Evolutionary conservation across 2,329 filamentous ascomycete genomes (phyloP).

Genomic region (Colletotrichum salicis): DNA sequence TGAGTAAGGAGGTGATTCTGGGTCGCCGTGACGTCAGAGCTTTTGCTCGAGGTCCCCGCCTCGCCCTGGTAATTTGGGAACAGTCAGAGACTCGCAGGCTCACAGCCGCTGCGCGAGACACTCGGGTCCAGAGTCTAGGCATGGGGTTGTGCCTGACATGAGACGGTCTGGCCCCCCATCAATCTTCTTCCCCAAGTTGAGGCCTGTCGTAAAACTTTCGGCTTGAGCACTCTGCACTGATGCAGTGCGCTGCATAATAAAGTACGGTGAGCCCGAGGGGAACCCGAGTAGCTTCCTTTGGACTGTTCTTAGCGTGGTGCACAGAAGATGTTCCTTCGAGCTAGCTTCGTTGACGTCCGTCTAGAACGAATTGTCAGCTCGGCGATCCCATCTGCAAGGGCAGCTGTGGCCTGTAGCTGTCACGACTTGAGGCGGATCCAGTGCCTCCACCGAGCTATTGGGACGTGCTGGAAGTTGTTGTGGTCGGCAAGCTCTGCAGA

Average conservation of each 20-base stretch:
- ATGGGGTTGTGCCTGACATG: conserved; percentile 9
- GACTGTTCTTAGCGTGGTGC: background rate
- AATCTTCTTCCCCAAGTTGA: background rate
- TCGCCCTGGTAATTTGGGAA: conserved; percentile 17
- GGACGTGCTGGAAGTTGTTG: conserved; percentile 25
- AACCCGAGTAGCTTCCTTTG: background rate
- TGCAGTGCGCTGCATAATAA: background rate
- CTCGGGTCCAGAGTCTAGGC: background rate
- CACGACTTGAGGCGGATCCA: conserved; percentile 4
- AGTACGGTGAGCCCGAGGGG: background rate
- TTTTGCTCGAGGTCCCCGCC: conserved; percentile 17
- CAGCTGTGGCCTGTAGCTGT: conserved; percentile 13
- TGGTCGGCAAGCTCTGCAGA: background rate
- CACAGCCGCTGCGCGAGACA: conserved; percentile 2
- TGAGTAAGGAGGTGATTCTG: conserved; percentile 26
- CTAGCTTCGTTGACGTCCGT: background rate
- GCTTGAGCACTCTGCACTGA: background rate
- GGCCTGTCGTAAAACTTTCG: background rate
- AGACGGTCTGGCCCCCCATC: conserved; percentile 19
- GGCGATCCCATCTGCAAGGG: conserved; percentile 15
- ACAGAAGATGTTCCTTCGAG: background rate
- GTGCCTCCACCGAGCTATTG: conserved; percentile 33
- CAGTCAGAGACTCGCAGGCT: conserved; percentile 2
- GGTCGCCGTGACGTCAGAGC: conserved; percentile 26
- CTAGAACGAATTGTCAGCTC: background rate